Evolutionary conservation across 768 basidiomycete species (phyloP).

Genomic region (Fistulinella prunicolor): DNA sequence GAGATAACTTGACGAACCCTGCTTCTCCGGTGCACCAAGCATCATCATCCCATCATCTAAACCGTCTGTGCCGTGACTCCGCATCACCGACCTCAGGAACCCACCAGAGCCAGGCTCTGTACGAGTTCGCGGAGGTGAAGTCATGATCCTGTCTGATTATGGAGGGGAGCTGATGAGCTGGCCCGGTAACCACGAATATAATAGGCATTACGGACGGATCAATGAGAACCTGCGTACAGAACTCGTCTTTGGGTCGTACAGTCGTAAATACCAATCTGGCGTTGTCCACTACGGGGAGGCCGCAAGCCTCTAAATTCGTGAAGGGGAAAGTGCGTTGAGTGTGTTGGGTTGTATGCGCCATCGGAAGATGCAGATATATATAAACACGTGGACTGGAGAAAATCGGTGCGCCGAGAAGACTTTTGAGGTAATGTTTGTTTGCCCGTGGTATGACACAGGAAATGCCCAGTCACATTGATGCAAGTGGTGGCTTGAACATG

Average conservation of each 20-base stretch:
- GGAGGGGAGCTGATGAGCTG: background rate
- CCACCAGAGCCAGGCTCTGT: constrained; percentile 18
- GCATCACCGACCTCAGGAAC: constrained; percentile 25
- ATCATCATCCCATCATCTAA: constrained; percentile 15
- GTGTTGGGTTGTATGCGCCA: background rate
- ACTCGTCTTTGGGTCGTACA: constrained; percentile 5
- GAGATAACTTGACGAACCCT: constrained; percentile 17
- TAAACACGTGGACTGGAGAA: no score
- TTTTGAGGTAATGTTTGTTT: no score
- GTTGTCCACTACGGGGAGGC: constrained; percentile 1
- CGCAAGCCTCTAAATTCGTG: constrained; percentile 5
- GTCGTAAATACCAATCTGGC: background rate
- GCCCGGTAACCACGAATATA: background rate
- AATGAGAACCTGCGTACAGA: constrained; percentile 5
- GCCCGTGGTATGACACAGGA: no score
- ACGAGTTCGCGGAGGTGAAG: constrained; percentile 7
- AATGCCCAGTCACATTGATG: no score
- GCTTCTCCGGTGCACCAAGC: constrained; percentile 5
- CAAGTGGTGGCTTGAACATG: no score
- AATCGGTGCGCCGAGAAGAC: no score
- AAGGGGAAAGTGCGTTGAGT: background rate
- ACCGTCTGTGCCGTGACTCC: constrained; percentile 3
- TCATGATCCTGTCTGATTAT: constrained; percentile 12
- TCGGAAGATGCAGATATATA: no score
- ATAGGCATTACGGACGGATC: constrained; percentile 7